A percentile compares a stretch with the other conserved stretches of the same genome.
These are phyloP conservation scores for Syzygium jambos DNA, from an alignment of 345 rosid genomes.

Conservation along the genomic window DNA sequence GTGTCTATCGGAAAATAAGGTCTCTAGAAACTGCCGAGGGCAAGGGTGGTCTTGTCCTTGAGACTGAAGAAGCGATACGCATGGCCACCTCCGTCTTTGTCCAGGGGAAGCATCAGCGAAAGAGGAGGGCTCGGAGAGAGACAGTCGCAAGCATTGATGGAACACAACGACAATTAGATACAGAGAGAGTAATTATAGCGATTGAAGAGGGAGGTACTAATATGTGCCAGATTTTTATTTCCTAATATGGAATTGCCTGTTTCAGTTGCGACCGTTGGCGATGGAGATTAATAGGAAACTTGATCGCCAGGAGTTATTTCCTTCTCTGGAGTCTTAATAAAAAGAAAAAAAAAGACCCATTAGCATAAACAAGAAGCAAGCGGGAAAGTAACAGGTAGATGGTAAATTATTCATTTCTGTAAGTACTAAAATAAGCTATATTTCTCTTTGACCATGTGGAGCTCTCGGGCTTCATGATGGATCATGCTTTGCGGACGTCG, in stretches of 20 bases:
- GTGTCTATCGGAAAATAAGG: background rate
- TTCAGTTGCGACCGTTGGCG: background rate
- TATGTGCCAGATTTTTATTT: background rate
- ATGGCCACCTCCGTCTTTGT: background rate
- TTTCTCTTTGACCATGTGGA: too few species aligned
- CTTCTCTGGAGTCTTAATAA: background rate
- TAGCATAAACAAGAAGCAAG: too few species aligned
- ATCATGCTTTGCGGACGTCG: too few species aligned
- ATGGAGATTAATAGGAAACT: background rate
- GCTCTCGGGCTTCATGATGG: too few species aligned
- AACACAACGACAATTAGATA: background rate
- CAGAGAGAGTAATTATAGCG: background rate
- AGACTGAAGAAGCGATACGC: background rate
- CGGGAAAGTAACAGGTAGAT: too few species aligned
- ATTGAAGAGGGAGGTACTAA: too few species aligned
- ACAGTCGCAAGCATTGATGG: background rate
- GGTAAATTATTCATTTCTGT: too few species aligned
- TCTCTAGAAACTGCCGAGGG: background rate
- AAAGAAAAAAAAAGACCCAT: background rate
- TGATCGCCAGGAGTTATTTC: background rate
- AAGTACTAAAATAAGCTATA: too few species aligned
- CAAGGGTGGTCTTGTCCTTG: background rate
- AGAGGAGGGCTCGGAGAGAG: background rate
- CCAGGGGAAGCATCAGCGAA: background rate
- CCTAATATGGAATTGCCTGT: background rate